Evolutionary conservation across 768 basidiomycete genomes (phyloP).

Genomic region (Leucocoprinus leucothites): DNA sequence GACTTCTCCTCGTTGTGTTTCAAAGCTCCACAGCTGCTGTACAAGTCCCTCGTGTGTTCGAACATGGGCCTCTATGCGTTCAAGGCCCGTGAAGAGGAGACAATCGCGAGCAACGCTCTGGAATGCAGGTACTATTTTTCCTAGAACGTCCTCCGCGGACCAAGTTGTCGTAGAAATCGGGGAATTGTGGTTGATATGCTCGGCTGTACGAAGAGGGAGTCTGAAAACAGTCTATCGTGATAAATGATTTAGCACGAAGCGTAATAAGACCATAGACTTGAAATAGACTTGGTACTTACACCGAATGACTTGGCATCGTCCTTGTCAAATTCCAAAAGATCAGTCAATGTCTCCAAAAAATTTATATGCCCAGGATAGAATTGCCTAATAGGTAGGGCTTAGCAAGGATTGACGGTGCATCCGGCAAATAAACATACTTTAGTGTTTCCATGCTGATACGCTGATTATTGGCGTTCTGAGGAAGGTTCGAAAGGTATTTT

Average conservation of each 20-base stretch:
- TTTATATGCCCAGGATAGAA: constrained; percentile 40
- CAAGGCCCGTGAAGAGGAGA: constrained; percentile 6
- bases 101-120: background rate
- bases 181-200: background rate
- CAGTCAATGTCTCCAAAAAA: constrained; percentile 33
- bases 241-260: background rate
- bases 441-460: constrained; percentile 25
- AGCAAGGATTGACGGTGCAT: background rate
- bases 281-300: background rate
- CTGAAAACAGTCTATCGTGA: constrained; percentile 3
- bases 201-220: background rate
- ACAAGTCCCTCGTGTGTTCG: background rate
- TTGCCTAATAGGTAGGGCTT: constrained; percentile 18
- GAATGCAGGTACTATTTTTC: constrained; percentile 1
- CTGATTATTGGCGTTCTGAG: constrained; percentile 25
- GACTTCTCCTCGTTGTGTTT: background rate
- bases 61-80: background rate
- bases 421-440: background rate
- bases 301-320: background rate
- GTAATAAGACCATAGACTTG: background rate
- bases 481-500: constrained; percentile 30
- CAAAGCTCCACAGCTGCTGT: background rate
- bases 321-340: constrained; percentile 22
- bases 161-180: background rate
- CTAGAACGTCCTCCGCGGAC: background rate